These are phyloP conservation scores for Candida arabinofermentans DNA, from an alignment of 805 yeast genomes.

Conservation along the genomic window DNA sequence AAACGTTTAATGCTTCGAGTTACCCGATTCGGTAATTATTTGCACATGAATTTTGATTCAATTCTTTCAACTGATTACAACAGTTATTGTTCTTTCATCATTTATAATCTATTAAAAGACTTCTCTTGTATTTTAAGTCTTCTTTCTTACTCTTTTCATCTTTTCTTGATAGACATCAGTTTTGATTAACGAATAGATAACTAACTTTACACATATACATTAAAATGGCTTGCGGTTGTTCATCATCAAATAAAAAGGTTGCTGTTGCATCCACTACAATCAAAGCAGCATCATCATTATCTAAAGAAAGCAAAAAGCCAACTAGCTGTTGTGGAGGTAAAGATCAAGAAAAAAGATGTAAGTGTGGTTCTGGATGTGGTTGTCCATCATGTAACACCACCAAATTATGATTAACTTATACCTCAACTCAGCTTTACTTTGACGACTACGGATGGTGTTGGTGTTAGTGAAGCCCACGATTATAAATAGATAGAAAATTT, in stretches of 20 bases:
- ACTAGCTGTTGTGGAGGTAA: slow-evolving; percentile 24
- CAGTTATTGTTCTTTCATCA: background rate
- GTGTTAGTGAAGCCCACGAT: too few relatives aligned
- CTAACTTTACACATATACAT: slow-evolving; percentile 1
- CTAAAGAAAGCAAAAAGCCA: slow-evolving; percentile 4
- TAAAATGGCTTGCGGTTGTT: slow-evolving; percentile 25
- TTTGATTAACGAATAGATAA: too few relatives aligned
- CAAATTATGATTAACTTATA: slow-evolving; percentile 19
- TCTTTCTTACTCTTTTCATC: background rate
- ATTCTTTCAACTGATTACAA: background rate
- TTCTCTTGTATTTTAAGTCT: background rate
- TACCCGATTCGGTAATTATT: background rate
- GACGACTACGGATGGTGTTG: too few relatives aligned
- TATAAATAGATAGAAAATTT: too few relatives aligned
- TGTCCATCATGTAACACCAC: slow-evolving; percentile 36
- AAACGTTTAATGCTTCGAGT: background rate
- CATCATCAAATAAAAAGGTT: slow-evolving; percentile 5
- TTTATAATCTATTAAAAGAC: too few relatives aligned
- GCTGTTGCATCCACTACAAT: background rate
- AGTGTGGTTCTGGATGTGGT: slow-evolving; percentile 33
- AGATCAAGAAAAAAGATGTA: slow-evolving; percentile 23
- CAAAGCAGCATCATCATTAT: background rate
- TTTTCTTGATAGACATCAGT: too few relatives aligned
- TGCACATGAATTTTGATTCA: background rate
- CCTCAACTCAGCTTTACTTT: background rate